These are phyloP conservation scores for Lipomyces japonicus DNA, from an alignment of 805 yeast species.

Conservation along the genomic window DNA sequence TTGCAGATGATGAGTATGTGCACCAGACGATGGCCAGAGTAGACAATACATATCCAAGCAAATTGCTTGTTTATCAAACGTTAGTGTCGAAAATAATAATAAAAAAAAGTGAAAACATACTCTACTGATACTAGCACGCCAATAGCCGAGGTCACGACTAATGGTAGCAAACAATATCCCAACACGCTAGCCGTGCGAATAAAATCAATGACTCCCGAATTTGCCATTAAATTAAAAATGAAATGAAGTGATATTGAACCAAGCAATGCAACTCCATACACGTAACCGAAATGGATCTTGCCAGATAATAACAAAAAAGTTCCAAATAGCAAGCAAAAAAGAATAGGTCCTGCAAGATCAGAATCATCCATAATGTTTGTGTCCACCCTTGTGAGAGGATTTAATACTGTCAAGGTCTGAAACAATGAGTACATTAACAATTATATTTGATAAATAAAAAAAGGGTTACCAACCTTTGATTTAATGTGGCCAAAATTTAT, in stretches of 20 bases:
- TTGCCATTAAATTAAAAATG: slow-evolving; percentile 81
- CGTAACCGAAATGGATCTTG: slow-evolving; percentile 93
- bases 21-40: slow-evolving; percentile 78
- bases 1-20: slow-evolving; percentile 88
- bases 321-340: slow-evolving; percentile 85
- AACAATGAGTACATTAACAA: neutral
- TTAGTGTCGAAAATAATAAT: neutral
- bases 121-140: slow-evolving; percentile 67
- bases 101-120: slow-evolving; percentile 14
- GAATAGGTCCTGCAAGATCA: slow-evolving; percentile 91
- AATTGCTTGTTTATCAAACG: slow-evolving; percentile 40
- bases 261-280: slow-evolving; percentile 90
- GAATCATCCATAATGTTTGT: slow-evolving; percentile 80
- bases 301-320: slow-evolving; percentile 76
- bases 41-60: slow-evolving; percentile 67
- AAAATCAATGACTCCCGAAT: slow-evolving; percentile 42
- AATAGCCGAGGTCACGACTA: slow-evolving; percentile 71
- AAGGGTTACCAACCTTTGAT: slow-evolving; percentile 44
- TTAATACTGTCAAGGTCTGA: slow-evolving; percentile 74
- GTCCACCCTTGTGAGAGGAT: slow-evolving; percentile 64
- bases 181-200: slow-evolving; percentile 81
- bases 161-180: slow-evolving; percentile 89
- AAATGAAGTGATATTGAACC: slow-evolving; percentile 84
- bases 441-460: neutral
- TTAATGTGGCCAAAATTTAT: slow-evolving; percentile 86